Evolutionary conservation across 768 basidiomycete species (phyloP), one percentile per base, ranked within the genome.

Genomic region (Trametes sanguinea): DNA sequence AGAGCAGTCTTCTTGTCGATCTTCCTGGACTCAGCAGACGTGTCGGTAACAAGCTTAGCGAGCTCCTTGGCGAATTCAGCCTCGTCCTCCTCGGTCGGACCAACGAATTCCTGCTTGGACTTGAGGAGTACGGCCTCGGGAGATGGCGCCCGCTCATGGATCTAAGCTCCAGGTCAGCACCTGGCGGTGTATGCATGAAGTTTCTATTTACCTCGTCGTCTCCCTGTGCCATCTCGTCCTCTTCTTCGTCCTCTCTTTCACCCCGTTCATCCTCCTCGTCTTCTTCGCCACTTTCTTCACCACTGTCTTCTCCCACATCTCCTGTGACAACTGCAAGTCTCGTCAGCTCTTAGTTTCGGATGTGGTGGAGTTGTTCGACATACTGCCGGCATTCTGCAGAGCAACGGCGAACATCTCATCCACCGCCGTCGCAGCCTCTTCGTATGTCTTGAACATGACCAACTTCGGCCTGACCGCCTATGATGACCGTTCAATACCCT

Each of bases 21-120:
- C 69, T 90, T 92, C 66, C 93, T 81, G 3, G 89, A 84, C 66
- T 97, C 94, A 0, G 83, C 76, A 16, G 93, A 91, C 14, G 85
- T 88, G 67, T 96, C 94, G 0, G 92, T 94, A 51, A 98, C 87
- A 78, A 99, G 87, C 77, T 92, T 98, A 2, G 96, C 94, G 17
- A 99, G 83, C 72, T 98, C 97, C 72, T 94, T 94, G 8, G 89
- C 92, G 69, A 99, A 99, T 37, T 95, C 96, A 2, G 87, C 90
- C 50, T 96, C 92, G 17, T 90, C 94, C 70, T 95, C 94, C 65
- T 93, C 89, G 8, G 90, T 86, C 1, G 92, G 90, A 6, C 93
- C 94, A 43, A 92, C 78, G 58, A 81, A 79, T 69, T 95, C 93
- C 66, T 89, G 85, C 11, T 81, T 75, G 32, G 87, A 85, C 37